Conservation (phyloP, 495 filamentous ascomycete genomes). For the Aspergillus asperescens region DNA sequence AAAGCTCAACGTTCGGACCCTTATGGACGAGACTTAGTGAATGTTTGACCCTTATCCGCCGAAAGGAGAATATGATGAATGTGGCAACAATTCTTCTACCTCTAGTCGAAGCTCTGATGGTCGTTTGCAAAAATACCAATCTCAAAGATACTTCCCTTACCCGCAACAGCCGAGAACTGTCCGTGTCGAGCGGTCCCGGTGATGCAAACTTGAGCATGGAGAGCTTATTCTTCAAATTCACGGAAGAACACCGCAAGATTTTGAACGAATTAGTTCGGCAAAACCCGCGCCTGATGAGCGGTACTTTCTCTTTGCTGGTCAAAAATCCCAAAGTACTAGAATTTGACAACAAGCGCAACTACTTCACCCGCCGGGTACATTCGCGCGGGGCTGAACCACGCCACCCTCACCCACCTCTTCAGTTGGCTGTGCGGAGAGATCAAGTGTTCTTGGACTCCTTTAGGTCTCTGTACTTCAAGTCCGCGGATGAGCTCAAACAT, state of each 20-base stretch:
- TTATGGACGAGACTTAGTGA: slow-evolving; percentile 94
- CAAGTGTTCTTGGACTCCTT: slow-evolving; percentile 98
- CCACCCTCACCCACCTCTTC: slow-evolving; percentile 68
- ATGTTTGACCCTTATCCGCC: slow-evolving; percentile 79
- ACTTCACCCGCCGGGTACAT: slow-evolving; percentile 92
- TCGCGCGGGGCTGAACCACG: slow-evolving; percentile 60
- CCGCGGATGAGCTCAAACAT: slow-evolving; percentile 91
- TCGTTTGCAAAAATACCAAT: slow-evolving; percentile 95
- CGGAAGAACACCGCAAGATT: slow-evolving; percentile 96
- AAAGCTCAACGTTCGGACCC: slow-evolving; percentile 79
- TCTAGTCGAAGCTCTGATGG: slow-evolving; percentile 94
- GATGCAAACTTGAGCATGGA: slow-evolving; percentile 69
- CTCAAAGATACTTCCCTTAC: slow-evolving; percentile 61
- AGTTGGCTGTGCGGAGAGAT: slow-evolving; percentile 85
- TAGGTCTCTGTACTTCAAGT: slow-evolving; percentile 93
- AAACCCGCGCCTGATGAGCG: slow-evolving; percentile 97
- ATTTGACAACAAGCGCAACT: slow-evolving; percentile 99
- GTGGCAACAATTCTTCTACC: slow-evolving; percentile 93
- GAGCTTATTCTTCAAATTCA: slow-evolving; percentile 94
- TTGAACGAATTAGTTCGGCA: slow-evolving; percentile 96
- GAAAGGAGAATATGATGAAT: slow-evolving; percentile 91
- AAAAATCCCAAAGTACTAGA: slow-evolving; percentile 99
- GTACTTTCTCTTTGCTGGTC: slow-evolving; percentile 88
- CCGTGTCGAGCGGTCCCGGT: slow-evolving; percentile 68
- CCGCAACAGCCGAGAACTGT: slow-evolving; percentile 61